These are phyloP conservation scores for Phytopythium oedochilum DNA, from an alignment of 352 stramenopile genomes.

Conservation along the genomic window DNA sequence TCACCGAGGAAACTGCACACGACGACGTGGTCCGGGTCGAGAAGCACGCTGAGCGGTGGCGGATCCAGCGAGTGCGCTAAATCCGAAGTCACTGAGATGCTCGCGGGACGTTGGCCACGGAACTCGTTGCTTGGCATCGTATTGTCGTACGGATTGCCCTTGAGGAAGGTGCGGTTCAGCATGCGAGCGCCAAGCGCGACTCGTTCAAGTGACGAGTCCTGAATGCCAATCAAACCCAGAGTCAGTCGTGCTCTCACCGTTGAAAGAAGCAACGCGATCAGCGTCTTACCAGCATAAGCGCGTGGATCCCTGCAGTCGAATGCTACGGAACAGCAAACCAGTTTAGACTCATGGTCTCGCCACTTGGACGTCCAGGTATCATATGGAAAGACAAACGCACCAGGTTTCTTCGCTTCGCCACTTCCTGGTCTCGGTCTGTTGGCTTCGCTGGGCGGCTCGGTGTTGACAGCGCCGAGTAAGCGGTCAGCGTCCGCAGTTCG, in stretches of 20 bases:
- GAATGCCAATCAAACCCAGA: background rate
- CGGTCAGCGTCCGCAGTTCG: slow-evolving; percentile 41
- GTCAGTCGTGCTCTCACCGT: background rate
- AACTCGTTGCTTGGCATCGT: slow-evolving; percentile 20
- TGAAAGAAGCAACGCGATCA: background rate
- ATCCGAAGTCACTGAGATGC: slow-evolving; percentile 20
- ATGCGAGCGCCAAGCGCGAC: slow-evolving; percentile 43
- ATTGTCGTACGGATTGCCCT: slow-evolving; percentile 43
- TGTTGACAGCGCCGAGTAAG: slow-evolving; percentile 42
- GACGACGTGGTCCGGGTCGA: slow-evolving; percentile 68
- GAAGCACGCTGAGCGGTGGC: slow-evolving; percentile 50
- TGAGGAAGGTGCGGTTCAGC: slow-evolving; percentile 24
- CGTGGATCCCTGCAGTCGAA: slow-evolving; percentile 25
- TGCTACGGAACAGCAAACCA: slow-evolving; percentile 13
- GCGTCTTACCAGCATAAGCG: slow-evolving; percentile 37
- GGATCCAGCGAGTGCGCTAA: slow-evolving; percentile 26
- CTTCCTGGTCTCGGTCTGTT: background rate
- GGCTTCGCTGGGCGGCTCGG: slow-evolving; percentile 18
- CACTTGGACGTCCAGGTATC: background rate
- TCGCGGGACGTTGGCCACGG: slow-evolving; percentile 9
- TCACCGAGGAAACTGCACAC: slow-evolving; percentile 84
- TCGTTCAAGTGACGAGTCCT: slow-evolving; percentile 61
- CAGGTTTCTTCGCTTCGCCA: slow-evolving; percentile 15
- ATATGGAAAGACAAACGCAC: slow-evolving; percentile 13
- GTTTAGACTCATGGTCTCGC: background rate